Conservation (phyloP, 495 filamentous ascomycete species). For the Schizothecium vesticola region DNA sequence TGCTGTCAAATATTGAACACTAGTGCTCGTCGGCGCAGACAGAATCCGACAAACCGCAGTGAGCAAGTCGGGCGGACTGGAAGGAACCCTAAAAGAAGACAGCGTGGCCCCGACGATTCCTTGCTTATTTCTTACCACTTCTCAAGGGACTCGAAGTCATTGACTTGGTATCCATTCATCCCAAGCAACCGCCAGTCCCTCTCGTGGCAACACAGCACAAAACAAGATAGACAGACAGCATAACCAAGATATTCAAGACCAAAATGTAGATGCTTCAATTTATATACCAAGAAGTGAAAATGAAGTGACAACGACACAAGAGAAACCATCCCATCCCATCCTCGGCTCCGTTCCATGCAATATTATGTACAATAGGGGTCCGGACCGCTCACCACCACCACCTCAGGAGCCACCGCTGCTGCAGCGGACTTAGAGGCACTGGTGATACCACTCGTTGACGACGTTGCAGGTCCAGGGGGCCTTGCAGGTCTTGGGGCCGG, state of each 20-base stretch:
- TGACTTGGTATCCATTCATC: no score
- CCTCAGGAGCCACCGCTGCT: neutral
- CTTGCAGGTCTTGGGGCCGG: constrained; percentile 39
- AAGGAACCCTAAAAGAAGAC: no score
- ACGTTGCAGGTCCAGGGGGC: constrained; percentile 27
- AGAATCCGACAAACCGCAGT: no score
- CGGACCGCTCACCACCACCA: neutral
- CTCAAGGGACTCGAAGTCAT: no score
- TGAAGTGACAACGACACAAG: neutral
- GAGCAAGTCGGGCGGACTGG: no score
- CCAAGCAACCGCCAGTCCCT: no score
- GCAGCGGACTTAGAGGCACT: constrained; percentile 32
- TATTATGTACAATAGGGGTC: constrained; percentile 22
- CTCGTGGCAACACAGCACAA: no score
- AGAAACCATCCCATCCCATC: constrained; percentile 2
- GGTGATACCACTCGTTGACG: constrained; percentile 35
- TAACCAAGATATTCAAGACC: neutral
- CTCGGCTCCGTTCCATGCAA: constrained; percentile 8
- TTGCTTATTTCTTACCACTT: no score
- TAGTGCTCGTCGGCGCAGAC: no score
- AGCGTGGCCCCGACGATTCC: no score
- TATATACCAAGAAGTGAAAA: constrained; percentile 15
- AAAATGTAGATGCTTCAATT: constrained; percentile 13
- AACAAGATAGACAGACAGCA: neutral
- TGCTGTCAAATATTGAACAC: no score